Percentiles rank a stretch among this genome's conserved stretches.
Evolutionary conservation across 2,329 filamentous ascomycete species (phyloP).

Genomic region (Aspergillus proliferans): DNA sequence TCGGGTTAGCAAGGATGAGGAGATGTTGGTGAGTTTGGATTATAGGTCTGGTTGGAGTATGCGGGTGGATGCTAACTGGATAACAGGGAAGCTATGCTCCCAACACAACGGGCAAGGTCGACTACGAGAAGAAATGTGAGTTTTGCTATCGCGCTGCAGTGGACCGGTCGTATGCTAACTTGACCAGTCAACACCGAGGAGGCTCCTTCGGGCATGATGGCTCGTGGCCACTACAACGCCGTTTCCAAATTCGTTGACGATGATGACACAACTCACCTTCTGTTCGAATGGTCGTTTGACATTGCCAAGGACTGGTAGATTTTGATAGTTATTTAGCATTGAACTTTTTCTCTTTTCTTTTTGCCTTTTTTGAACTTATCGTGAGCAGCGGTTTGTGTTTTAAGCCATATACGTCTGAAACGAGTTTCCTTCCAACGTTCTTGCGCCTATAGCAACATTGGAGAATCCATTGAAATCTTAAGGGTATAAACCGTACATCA

Average conservation of each 20-base stretch:
- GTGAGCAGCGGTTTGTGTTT: conserved; percentile 19
- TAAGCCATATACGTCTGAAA: conserved; percentile 21
- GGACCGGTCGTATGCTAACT: neutral
- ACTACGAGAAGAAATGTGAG: conserved; percentile 90
- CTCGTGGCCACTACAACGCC: conserved; percentile 83
- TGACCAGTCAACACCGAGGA: conserved; percentile 76
- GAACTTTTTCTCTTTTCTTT: neutral
- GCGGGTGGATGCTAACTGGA: neutral
- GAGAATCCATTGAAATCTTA: too few relatives aligned
- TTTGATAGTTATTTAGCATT: neutral
- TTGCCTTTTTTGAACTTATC: conserved; percentile 4
- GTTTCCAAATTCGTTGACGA: conserved; percentile 90
- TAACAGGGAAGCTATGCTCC: conserved; percentile 81
- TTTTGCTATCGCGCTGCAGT: neutral
- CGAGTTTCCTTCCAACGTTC: conserved; percentile 15
- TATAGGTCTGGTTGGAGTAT: neutral
- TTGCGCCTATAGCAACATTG: neutral
- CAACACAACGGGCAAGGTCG: conserved; percentile 77
- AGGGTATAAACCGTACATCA: neutral
- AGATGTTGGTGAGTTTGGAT: conserved; percentile 77
- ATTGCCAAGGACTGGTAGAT: conserved; percentile 85
- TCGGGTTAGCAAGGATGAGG: conserved; percentile 82
- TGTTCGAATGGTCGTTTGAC: conserved; percentile 94
- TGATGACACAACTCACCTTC: conserved; percentile 81
- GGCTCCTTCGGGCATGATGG: conserved; percentile 84